Evolutionary conservation across 1,284 basidiomycete species (phyloP), one percentile per base, ranked within the genome.

Genomic region (Ceratobasidium sp.): DNA sequence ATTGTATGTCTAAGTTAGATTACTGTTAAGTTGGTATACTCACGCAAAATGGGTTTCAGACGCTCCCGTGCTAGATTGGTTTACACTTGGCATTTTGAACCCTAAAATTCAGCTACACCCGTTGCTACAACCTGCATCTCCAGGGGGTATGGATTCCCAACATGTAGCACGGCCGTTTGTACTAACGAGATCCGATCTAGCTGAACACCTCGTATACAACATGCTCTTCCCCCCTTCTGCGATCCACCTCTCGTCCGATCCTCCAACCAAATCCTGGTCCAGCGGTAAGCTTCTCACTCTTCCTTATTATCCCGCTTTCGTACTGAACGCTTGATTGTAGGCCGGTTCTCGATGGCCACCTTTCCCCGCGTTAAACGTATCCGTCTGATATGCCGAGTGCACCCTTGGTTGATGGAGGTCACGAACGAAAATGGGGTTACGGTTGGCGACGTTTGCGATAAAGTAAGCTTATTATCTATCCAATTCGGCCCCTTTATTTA

Each of bases 331-430:
- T 20, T 31, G 40, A 42, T 42, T 8, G 15, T 22, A 67, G 62
- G 62, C 7, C 62, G 62, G 3, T 67, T 67, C 38, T 67, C 62
- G 38, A 67, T 67, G 62, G 72, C 72, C 31, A 73, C 72, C 1
- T 73, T 73, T 55, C 72, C 72, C 17, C 72, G 72, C 17, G 57
- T 71, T 10, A 70, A 69, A 35, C 68, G 69, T 17, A 49, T 73
- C n/a, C 72, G 72, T 31, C 45, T 73, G 15, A 27, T 71, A 31
- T 69, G 68, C 31, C 70, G 65, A 42, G 50, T n/a, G 35, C 62
- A 62, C 31, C 68, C 70, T n/a, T 73, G 72, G 72, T 52, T 73
- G 15, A 73, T 73, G 52, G 72, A 73, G 32, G 64, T 73, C 43
- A 34, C 62, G 10, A 70, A 68, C 29, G 70, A 69, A n/a, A 45